phyloP scores from a whole-genome alignment of 176 grass and related monocot species.

The Puya raimondii region DNA sequence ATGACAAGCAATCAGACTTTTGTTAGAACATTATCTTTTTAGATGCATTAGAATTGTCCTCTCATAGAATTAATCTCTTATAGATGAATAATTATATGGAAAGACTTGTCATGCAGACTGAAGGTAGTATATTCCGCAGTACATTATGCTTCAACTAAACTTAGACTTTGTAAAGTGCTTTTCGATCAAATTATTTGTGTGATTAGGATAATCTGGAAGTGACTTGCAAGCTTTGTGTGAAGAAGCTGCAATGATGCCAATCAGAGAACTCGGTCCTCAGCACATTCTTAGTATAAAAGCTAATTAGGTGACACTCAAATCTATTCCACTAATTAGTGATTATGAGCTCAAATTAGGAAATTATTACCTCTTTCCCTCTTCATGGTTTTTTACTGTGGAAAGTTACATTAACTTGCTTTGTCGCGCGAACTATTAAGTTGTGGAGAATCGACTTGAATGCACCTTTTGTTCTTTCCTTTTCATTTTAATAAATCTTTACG shows the following conservation, averaged over 20 bases:
- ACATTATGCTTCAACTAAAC: neutral
- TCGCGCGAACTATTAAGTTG: too few relatives aligned
- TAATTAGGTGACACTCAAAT: constrained; percentile 54
- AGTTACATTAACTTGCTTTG: too few relatives aligned
- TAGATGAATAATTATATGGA: constrained; percentile 52
- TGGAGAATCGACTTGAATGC: too few relatives aligned
- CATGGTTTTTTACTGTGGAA: too few relatives aligned
- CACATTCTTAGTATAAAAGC: constrained; percentile 82
- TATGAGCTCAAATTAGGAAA: neutral
- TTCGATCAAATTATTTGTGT: neutral
- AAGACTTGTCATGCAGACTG: constrained; percentile 64
- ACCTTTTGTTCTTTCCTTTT: too few relatives aligned
- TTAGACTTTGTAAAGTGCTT: constrained; percentile 6
- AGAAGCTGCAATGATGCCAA: constrained; percentile 98
- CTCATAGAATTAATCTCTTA: constrained; percentile 30
- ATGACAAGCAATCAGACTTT: neutral
- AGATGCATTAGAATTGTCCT: neutral
- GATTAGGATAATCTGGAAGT: constrained; percentile 85
- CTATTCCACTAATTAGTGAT: neutral
- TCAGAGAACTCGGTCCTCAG: constrained; percentile 76
- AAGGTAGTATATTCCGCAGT: constrained; percentile 34
- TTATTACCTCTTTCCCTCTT: neutral
- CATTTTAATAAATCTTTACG: too few relatives aligned
- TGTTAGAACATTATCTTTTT: neutral
- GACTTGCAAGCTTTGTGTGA: constrained; percentile 82